phyloP scores from a whole-genome alignment of 495 filamentous ascomycete species.

The Hamigera avellanea region DNA sequence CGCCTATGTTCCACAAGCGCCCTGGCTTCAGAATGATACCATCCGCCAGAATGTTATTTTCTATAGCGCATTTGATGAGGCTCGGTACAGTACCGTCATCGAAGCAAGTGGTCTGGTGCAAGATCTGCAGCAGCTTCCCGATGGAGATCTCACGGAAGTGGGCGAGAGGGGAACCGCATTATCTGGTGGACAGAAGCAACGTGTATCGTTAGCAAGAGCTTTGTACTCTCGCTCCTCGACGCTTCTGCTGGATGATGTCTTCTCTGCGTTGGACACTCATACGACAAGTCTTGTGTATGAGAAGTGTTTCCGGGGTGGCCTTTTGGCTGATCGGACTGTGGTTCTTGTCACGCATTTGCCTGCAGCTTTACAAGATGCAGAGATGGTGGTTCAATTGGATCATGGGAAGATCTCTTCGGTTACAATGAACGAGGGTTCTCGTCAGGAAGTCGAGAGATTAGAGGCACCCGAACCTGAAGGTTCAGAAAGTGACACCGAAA shows the following conservation, averaged over 20 bases:
- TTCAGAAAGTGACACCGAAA: too few species aligned
- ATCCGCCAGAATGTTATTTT: conserved; percentile 70
- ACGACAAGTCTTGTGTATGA: conserved; percentile 54
- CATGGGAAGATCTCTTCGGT: conserved; percentile 19
- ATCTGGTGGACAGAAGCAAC: conserved; percentile 55
- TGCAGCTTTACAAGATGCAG: conserved; percentile 34
- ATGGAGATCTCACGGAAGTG: conserved; percentile 51
- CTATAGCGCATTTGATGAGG: conserved; percentile 47
- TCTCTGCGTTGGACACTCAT: conserved; percentile 50
- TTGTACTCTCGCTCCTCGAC: conserved; percentile 49
- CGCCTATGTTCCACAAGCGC: conserved; percentile 63
- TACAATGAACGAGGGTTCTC: not conserved
- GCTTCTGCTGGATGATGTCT: conserved; percentile 49
- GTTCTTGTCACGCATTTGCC: conserved; percentile 56
- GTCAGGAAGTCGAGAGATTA: not conserved
- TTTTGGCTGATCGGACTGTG: conserved; percentile 45
- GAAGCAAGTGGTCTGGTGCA: conserved; percentile 45
- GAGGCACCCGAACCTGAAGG: not conserved
- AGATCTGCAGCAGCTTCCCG: conserved; percentile 46
- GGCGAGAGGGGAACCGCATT: conserved; percentile 53
- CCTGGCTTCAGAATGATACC: conserved; percentile 74
- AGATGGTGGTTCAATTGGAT: conserved; percentile 28
- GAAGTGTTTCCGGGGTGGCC: conserved; percentile 45
- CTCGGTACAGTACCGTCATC: conserved; percentile 39
- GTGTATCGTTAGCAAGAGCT: conserved; percentile 49